phyloP scores from a whole-genome alignment of 2,329 filamentous ascomycete genomes.

The Podosphaera aphanis region DNA sequence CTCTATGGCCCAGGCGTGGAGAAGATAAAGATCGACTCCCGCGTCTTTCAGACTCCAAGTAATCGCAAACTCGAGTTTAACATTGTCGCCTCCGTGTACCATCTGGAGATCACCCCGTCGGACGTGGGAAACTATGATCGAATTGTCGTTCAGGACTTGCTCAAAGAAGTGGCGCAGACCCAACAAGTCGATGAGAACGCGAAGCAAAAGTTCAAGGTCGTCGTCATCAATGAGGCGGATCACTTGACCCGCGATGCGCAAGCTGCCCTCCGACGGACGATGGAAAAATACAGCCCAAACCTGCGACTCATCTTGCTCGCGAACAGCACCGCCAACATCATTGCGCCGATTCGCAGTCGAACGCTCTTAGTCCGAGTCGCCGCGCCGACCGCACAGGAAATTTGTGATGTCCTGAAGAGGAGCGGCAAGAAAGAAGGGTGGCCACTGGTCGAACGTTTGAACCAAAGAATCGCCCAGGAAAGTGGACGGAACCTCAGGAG shows the following conservation, averaged over 20 bases:
- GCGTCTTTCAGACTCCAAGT: constrained; percentile 82
- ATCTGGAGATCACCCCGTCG: constrained; percentile 92
- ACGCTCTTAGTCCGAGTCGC: constrained; percentile 81
- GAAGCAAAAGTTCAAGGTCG: constrained; percentile 87
- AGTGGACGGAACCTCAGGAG: constrained; percentile 77
- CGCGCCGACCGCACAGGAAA: constrained; percentile 67
- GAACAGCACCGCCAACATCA: constrained; percentile 94
- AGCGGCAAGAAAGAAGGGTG: constrained; percentile 63
- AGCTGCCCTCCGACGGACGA: constrained; percentile 77
- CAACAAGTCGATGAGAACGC: constrained; percentile 92
- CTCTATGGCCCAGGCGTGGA: constrained; percentile 92
- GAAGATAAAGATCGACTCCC: constrained; percentile 97
- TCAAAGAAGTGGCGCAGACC: constrained; percentile 96
- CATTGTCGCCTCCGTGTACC: constrained; percentile 89
- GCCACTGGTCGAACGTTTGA: constrained; percentile 50
- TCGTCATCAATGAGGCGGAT: constrained; percentile 97
- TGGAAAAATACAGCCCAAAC: constrained; percentile 99
- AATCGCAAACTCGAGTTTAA: constrained; percentile 99
- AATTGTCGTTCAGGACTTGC: constrained; percentile 80
- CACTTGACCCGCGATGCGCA: constrained; percentile 85
- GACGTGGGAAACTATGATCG: constrained; percentile 93
- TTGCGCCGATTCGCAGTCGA: constrained; percentile 85
- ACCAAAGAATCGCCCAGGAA: constrained; percentile 68
- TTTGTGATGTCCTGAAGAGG: constrained; percentile 49
- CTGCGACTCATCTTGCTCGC: constrained; percentile 74